phyloP scores from a whole-genome alignment of 1,284 basidiomycete species.

The Chondrostereum purpureum region DNA sequence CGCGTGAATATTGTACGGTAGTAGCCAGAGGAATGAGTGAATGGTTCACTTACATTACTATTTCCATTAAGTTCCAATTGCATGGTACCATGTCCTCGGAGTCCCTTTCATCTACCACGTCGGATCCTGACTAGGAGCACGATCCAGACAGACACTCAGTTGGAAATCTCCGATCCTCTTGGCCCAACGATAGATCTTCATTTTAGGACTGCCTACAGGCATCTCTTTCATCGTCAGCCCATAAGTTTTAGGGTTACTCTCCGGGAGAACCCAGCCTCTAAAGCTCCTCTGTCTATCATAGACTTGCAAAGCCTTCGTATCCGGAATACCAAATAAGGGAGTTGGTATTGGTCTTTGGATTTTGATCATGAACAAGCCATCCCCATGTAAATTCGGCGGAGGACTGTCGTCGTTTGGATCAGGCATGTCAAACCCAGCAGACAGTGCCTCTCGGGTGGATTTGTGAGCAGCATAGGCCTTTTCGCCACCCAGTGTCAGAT shows the following conservation, averaged over 20 bases:
- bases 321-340: neutral
- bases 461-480: neutral
- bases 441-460: neutral
- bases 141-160: constrained; percentile 26
- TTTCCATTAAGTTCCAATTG: too few species aligned
- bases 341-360: constrained; percentile 24
- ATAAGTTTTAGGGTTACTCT: constrained; percentile 18
- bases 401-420: constrained; percentile 6
- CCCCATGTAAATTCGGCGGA: constrained; percentile 28
- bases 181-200: constrained; percentile 28
- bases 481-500: neutral
- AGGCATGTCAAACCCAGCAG: neutral
- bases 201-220: constrained; percentile 10
- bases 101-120: constrained; percentile 20
- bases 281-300: constrained; percentile 36
- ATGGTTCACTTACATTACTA: too few species aligned
- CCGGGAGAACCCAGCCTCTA: constrained; percentile 12
- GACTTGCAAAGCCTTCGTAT: constrained; percentile 23
- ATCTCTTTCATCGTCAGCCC: constrained; percentile 13
- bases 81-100: neutral
- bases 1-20: too few species aligned
- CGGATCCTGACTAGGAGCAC: constrained; percentile 21
- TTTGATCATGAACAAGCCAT: constrained; percentile 34
- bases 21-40: too few species aligned
- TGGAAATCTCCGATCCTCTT: constrained; percentile 23